Conservation (phyloP, 371 early-diverging fungal genomes). For the Chytridium lagenaria region DNA sequence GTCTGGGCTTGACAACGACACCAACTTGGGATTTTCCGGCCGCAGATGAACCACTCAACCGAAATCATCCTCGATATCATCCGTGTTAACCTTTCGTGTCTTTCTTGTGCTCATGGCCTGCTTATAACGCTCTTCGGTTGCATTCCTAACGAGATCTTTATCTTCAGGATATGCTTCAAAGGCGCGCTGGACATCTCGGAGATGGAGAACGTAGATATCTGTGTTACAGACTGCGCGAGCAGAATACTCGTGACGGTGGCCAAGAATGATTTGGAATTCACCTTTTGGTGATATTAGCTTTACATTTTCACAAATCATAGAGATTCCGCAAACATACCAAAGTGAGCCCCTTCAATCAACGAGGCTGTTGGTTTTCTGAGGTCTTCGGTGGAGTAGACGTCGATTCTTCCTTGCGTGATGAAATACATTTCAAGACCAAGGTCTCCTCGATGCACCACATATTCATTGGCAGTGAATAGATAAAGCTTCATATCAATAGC, state of each 20-base stretch:
- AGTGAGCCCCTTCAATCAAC: conserved; percentile 54
- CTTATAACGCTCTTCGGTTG: conserved; percentile 43
- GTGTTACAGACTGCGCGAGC: conserved; percentile 56
- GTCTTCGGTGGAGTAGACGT: conserved; percentile 49
- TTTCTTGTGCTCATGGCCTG: conserved; percentile 29
- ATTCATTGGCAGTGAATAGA: conserved; percentile 56
- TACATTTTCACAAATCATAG: too few species aligned
- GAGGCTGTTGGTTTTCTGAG: conserved; percentile 43
- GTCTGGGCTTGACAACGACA: not conserved
- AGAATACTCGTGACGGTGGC: conserved; percentile 52
- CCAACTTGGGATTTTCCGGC: not conserved
- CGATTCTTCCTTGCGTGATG: conserved; percentile 58
- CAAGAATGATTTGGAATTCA: conserved; percentile 51
- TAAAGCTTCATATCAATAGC: conserved; percentile 54
- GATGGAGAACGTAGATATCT: conserved; percentile 55
- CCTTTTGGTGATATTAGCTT: conserved; percentile 46
- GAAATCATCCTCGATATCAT: conserved; percentile 31
- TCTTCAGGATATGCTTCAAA: conserved; percentile 55
- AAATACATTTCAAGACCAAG: conserved; percentile 57
- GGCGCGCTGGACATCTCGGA: conserved; percentile 46
- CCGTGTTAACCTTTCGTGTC: conserved; percentile 21
- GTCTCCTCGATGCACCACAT: conserved; percentile 53
- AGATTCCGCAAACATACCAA: too few species aligned
- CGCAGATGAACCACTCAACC: not conserved
- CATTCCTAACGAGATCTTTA: conserved; percentile 36